These are phyloP conservation scores for Rhododendron ovatum DNA, from an alignment of 148 eudicot species.

Conservation along the genomic window DNA sequence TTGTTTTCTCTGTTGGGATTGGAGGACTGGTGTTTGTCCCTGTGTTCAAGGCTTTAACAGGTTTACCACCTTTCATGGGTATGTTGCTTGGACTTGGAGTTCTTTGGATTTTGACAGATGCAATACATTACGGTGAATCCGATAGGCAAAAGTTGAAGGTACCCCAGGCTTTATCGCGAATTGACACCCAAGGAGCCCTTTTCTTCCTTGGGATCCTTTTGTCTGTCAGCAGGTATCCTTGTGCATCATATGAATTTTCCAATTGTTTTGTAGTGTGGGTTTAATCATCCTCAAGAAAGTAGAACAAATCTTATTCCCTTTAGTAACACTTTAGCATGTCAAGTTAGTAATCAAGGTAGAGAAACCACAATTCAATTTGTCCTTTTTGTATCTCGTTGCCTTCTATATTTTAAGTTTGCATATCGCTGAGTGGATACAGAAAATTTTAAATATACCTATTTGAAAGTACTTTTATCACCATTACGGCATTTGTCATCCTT, in stretches of 20 bases:
- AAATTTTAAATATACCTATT: neutral
- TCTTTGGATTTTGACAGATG: constrained; percentile 98
- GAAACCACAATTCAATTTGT: neutral
- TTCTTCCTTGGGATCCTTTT: constrained; percentile 96
- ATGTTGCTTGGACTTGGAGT: constrained; percentile 95
- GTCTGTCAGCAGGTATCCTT: constrained; percentile 84
- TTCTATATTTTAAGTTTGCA: neutral
- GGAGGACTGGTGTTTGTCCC: constrained; percentile 94
- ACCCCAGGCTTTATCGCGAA: constrained; percentile 95
- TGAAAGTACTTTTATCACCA: neutral
- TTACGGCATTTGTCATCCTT: neutral
- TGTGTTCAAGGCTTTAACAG: constrained; percentile 80
- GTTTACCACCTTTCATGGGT: constrained; percentile 96
- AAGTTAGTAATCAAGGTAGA: neutral
- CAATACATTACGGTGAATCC: constrained; percentile 94
- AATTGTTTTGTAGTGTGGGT: neutral
- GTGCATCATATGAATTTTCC: neutral
- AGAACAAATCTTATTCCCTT: neutral
- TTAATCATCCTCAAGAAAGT: neutral
- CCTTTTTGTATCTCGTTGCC: neutral
- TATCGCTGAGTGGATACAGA: no score
- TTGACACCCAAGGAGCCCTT: constrained; percentile 96
- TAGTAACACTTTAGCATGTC: neutral
- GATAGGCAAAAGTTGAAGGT: constrained; percentile 86
- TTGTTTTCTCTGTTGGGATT: constrained; percentile 77